Evolutionary conservation across 2,329 filamentous ascomycete genomes (phyloP), one percentile per base, ranked within the genome.

Genomic region (Xylariomycetidae sp.): DNA sequence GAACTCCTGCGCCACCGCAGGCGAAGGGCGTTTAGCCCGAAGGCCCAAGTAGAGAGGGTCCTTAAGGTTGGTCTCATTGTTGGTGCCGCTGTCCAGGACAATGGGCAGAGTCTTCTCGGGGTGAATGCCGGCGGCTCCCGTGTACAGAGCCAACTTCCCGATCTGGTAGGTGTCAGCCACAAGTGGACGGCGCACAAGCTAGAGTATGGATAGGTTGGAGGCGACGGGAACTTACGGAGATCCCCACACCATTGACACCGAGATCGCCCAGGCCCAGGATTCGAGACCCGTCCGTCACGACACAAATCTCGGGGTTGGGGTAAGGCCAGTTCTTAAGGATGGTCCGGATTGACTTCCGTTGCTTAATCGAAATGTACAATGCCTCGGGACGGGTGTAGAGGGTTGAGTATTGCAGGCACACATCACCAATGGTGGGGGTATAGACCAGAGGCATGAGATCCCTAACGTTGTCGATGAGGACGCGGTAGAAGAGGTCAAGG

Each of bases 221-320:
- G 17, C 32, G 13, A 33, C 6, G 38, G 41, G 23, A 39, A 73
- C 76, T 66, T 64, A 81, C 90, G 42, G 92, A 88, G 63, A 98
- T 98, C 48, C 92, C 92, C 70, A 97, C 94, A 55, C 92, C 92
- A 63, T 96, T 96, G 48, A 98, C 82, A 49, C 92, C 92, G 37
- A 97, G 77, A 64, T 98, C 92, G 50, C 92, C 92, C 23, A 98
- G 79, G 55, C 92, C 90, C 38, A 89, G 80, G 61, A 81, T 96
- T 47, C 92, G 84, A 30, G 89, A 96, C 41, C 92, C 92, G 60
- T 98, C 92, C 12, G 92, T 97, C 50, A 98, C 82, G 58, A 95
- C 89, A 56, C 88, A 94, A 57, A 98, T 98, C 62, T 96, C 88
- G 19, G 94, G 90, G 46, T 88, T 79, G 45, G 74, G 66, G 61